A percentile compares a stretch with the other conserved stretches of the same genome.
Conservation (phyloP, 257 asterid species). For the Craterostigma plantagineum region DNA sequence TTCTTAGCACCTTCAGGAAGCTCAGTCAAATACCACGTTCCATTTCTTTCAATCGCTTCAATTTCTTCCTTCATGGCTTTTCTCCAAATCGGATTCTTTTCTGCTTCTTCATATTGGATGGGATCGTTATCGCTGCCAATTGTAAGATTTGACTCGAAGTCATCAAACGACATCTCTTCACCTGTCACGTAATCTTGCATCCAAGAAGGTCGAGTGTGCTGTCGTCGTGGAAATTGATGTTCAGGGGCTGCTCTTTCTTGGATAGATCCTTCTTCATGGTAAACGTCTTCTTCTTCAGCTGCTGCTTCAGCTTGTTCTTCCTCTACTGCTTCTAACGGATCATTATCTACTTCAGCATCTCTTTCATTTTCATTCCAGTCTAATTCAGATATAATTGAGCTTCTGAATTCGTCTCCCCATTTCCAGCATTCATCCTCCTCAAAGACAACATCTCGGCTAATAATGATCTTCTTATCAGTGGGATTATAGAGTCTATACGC, state of each 20-base stretch:
- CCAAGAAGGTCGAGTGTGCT: background rate
- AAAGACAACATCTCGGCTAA: background rate
- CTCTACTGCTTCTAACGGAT: background rate
- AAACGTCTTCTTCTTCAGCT: background rate
- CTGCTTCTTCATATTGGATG: background rate
- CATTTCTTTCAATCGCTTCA: background rate
- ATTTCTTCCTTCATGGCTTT: background rate
- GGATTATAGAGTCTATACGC: background rate
- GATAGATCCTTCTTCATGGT: background rate
- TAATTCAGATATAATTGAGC: background rate
- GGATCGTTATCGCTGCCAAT: background rate
- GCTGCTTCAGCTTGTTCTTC: background rate
- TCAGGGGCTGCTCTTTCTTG: too few species aligned
- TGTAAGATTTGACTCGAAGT: background rate
- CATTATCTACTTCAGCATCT: background rate
- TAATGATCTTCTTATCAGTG: background rate
- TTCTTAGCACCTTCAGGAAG: constrained; percentile 1
- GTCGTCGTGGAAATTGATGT: background rate
- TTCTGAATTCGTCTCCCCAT: background rate
- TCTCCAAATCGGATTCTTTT: background rate
- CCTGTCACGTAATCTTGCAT: constrained; percentile 1
- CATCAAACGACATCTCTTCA: background rate
- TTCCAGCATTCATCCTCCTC: background rate
- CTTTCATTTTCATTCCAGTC: background rate
- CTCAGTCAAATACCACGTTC: background rate